A percentile compares a stretch with the other conserved stretches of the same genome.
These are phyloP conservation scores for Rutstroemia sp. DNA, from an alignment of 2,329 filamentous ascomycete species.

Conservation along the genomic window DNA sequence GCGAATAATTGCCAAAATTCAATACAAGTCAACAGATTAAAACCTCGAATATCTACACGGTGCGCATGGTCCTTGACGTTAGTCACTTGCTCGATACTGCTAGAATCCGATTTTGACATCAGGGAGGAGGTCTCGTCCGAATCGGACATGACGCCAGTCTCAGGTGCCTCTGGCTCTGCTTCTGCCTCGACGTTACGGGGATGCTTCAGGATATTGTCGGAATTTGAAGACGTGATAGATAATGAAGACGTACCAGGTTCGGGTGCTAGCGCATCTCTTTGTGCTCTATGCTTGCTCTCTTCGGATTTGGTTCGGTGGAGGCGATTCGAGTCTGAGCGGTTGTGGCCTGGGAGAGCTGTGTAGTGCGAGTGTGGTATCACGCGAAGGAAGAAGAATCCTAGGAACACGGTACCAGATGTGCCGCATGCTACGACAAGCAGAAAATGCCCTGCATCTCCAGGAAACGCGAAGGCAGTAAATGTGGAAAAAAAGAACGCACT, in stretches of 20 bases:
- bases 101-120: constrained; percentile 50
- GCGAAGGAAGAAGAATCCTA: constrained; percentile 78
- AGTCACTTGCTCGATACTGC: constrained; percentile 40
- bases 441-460: constrained; percentile 75
- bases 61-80: constrained; percentile 64
- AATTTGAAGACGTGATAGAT: constrained; percentile 26
- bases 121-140: constrained; percentile 75
- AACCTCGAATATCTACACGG: constrained; percentile 84
- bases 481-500: constrained; percentile 95
- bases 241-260: constrained; percentile 60
- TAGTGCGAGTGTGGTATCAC: constrained; percentile 55
- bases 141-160: constrained; percentile 30
- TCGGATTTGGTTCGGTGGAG: constrained; percentile 41
- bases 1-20: constrained; percentile 91
- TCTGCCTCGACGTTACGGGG: constrained; percentile 10
- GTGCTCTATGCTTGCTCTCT: constrained; percentile 34
- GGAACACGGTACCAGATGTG: constrained; percentile 67
- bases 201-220: constrained; percentile 26
- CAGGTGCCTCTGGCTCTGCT: constrained; percentile 24
- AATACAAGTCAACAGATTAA: constrained; percentile 59
- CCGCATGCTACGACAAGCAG: constrained; percentile 73
- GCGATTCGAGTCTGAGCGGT: constrained; percentile 28
- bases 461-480: constrained; percentile 68
- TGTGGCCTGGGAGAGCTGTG: constrained; percentile 32
- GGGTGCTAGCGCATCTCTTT: constrained; percentile 31